A percentile compares a stretch with the other conserved stretches of the same genome.
Evolutionary conservation across 129 eudicot genomes (phyloP).

Genomic region (Centaurea solstitialis): DNA sequence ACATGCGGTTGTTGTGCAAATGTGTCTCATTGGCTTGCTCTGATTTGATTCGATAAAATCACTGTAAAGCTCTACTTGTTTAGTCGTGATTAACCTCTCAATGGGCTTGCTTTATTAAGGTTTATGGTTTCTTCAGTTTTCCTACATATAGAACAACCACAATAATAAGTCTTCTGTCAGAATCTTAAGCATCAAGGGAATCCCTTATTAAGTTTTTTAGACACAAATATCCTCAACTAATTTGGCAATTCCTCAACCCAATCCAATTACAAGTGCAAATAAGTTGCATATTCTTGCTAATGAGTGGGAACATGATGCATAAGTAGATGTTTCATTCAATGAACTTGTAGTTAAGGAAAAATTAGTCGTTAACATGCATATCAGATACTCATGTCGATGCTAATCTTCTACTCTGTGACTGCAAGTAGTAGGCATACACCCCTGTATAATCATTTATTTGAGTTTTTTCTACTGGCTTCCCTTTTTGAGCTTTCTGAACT

Average conservation of each 20-base stretch:
- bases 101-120: not conserved
- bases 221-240: not conserved
- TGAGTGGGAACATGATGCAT: not conserved
- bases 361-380: not conserved
- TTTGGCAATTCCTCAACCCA: not conserved
- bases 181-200: not conserved
- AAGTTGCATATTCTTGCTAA: not conserved
- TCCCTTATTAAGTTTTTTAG: not conserved
- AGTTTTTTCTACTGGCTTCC: not conserved
- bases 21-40: not conserved
- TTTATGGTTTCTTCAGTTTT: not conserved
- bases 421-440: not conserved
- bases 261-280: not conserved
- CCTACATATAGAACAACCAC: no score
- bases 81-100: not conserved
- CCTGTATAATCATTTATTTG: not conserved
- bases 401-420: not conserved
- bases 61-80: not conserved
- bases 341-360: not conserved
- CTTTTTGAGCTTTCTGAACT: not conserved
- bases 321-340: not conserved
- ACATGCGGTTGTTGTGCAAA: not conserved
- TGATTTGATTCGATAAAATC: not conserved
- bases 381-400: not conserved
- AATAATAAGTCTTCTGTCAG: not conserved